Conservation (phyloP, 345 rosid species). For the Eucalyptus melliodora region DNA sequence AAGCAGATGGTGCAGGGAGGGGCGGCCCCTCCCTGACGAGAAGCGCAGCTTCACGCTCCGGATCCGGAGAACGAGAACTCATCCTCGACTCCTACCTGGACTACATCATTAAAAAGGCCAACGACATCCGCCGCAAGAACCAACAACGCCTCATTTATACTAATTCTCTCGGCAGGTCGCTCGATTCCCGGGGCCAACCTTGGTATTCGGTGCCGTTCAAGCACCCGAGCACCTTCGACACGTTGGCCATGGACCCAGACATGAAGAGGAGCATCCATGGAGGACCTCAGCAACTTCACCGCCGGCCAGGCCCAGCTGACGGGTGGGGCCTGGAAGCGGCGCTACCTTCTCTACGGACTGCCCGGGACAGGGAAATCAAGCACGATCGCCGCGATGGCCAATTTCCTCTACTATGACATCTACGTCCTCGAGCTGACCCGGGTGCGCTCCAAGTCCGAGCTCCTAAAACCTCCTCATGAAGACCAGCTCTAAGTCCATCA, state of each 20-base stretch:
- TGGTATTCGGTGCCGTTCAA: background rate
- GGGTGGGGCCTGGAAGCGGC: constrained; percentile 31
- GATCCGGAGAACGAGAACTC: constrained; percentile 30
- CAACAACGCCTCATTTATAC: constrained; percentile 69
- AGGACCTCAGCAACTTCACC: background rate
- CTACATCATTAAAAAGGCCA: constrained; percentile 44
- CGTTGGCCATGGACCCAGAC: constrained; percentile 67
- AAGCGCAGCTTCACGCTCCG: constrained; percentile 73
- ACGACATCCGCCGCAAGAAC: constrained; percentile 55
- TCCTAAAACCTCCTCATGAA: background rate
- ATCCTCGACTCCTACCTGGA: constrained; percentile 52
- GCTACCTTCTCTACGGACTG: background rate
- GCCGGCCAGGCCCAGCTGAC: accelerated
- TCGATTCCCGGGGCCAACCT: background rate
- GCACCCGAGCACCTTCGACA: constrained; percentile 84
- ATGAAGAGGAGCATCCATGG: constrained; percentile 51
- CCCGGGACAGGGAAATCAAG: background rate
- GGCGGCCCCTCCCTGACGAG: constrained; percentile 90
- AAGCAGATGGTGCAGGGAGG: too few species aligned
- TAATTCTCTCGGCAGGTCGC: constrained; percentile 43
- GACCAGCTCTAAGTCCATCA: constrained; percentile 1
- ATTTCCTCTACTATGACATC: background rate
- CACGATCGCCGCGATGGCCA: background rate
- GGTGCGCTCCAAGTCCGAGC: background rate
- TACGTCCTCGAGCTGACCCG: constrained; percentile 68